phyloP scores from a whole-genome alignment of 2,329 filamentous ascomycete genomes.

The Pseudogymnoascus pannorum region DNA sequence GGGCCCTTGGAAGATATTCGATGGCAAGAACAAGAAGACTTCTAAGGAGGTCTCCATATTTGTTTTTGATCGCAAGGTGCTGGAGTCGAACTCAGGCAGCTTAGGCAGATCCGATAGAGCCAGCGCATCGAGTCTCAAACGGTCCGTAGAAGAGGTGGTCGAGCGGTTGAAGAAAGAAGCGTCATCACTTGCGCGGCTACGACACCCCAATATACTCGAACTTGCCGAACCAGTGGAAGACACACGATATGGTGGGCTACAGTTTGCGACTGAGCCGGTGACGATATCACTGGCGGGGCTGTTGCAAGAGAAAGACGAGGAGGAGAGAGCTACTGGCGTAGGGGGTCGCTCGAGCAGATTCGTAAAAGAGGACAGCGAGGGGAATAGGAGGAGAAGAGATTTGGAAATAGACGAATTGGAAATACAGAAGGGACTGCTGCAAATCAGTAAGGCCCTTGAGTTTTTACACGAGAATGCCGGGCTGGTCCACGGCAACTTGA shows the following conservation, averaged over 20 bases:
- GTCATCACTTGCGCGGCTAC: constrained; percentile 74
- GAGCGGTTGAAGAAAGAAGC: constrained; percentile 90
- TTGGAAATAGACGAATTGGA: constrained; percentile 94
- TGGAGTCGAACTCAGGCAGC: constrained; percentile 62
- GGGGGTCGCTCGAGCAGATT: constrained; percentile 69
- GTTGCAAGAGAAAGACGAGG: constrained; percentile 80
- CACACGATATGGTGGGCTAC: constrained; percentile 79
- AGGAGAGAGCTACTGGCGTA: constrained; percentile 62
- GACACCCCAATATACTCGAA: constrained; percentile 88
- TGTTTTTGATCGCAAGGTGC: constrained; percentile 81
- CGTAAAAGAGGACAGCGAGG: constrained; percentile 72
- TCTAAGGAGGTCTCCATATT: constrained; percentile 87
- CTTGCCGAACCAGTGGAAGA: constrained; percentile 94
- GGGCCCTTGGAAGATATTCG: constrained; percentile 95
- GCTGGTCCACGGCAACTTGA: constrained; percentile 88
- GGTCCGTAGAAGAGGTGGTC: constrained; percentile 78
- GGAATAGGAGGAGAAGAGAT: constrained; percentile 65
- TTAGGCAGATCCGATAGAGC: constrained; percentile 44
- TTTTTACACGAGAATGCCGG: constrained; percentile 94
- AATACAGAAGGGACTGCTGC: constrained; percentile 90
- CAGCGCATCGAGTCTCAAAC: constrained; percentile 64
- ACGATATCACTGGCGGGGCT: constrained; percentile 80
- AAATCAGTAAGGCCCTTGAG: constrained; percentile 88
- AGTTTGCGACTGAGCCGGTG: constrained; percentile 91
- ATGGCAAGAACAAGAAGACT: constrained; percentile 93